Evolutionary conservation across 2,329 filamentous ascomycete species (phyloP).

Genomic region (Colletotrichum sp.): DNA sequence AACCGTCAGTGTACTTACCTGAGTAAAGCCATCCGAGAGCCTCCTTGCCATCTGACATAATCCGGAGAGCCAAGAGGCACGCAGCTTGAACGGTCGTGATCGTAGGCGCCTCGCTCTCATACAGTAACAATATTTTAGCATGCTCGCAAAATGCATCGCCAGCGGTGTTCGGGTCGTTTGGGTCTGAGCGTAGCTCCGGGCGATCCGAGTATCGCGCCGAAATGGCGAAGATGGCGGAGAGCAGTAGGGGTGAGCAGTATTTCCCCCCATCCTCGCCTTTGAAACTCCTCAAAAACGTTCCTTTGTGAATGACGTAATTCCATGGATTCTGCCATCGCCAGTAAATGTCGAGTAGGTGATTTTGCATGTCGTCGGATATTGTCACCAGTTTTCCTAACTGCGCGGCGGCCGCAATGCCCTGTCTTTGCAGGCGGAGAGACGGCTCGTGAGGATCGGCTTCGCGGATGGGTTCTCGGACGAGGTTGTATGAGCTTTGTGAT

Average conservation of each 20-base stretch:
- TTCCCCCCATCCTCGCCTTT: slow-evolving; percentile 8
- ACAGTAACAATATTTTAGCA: slow-evolving; percentile 25
- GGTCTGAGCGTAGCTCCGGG: slow-evolving; percentile 21
- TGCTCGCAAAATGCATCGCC: slow-evolving; percentile 24
- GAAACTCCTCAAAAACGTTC: slow-evolving; percentile 22
- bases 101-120: slow-evolving; percentile 27
- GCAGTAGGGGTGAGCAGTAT: slow-evolving; percentile 25
- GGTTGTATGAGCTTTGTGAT: slow-evolving; percentile 27
- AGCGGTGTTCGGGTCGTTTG: slow-evolving; percentile 24
- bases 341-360: slow-evolving; percentile 29
- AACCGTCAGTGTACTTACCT: neutral
- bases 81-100: slow-evolving; percentile 28
- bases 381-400: slow-evolving; percentile 14
- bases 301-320: slow-evolving; percentile 29
- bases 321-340: slow-evolving; percentile 32
- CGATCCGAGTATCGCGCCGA: slow-evolving; percentile 27
- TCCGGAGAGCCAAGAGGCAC: slow-evolving; percentile 22
- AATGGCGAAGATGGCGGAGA: slow-evolving; percentile 26
- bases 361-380: slow-evolving; percentile 25
- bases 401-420: slow-evolving; percentile 13
- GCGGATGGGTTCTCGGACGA: slow-evolving; percentile 3
- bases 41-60: slow-evolving; percentile 27
- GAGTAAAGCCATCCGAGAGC: slow-evolving; percentile 27
- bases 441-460: neutral
- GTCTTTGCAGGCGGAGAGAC: neutral